Evolutionary conservation across 768 basidiomycete species (phyloP).

Genomic region (Xerocomellus dryophilus): DNA sequence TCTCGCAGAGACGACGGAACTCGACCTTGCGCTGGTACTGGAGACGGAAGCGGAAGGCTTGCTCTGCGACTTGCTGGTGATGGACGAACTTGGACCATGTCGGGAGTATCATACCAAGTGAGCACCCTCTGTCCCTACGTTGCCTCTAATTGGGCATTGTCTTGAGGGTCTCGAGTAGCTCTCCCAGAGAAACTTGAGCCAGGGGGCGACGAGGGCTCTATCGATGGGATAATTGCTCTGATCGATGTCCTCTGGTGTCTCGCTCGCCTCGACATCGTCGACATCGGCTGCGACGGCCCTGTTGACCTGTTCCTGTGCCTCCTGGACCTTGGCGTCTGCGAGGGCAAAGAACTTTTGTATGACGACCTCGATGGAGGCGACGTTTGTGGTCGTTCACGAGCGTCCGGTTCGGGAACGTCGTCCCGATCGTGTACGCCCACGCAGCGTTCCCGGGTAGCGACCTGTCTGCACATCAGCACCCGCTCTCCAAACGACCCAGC

Average conservation of each 20-base stretch:
- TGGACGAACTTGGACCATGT: too few species aligned
- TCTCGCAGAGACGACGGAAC: constrained; percentile 95
- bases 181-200: constrained; percentile 98
- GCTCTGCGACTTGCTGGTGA: constrained; percentile 84
- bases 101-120: too few species aligned
- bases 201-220: constrained; percentile 90
- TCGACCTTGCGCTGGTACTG: constrained; percentile 93
- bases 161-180: constrained; percentile 98
- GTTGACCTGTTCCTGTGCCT: constrained; percentile 84
- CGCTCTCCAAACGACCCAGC: background rate
- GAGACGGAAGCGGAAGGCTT: constrained; percentile 96
- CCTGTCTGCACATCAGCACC: constrained; percentile 36
- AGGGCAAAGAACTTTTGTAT: constrained; percentile 82
- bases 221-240: constrained; percentile 94
- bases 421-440: constrained; percentile 73
- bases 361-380: constrained; percentile 88
- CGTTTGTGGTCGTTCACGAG: constrained; percentile 65
- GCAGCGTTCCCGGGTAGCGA: constrained; percentile 64
- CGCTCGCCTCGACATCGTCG: constrained; percentile 93
- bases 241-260: constrained; percentile 92
- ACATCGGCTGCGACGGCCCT: constrained; percentile 75
- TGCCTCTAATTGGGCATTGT: constrained; percentile 88
- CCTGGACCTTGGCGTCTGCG: constrained; percentile 76
- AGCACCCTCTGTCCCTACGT: too few species aligned
- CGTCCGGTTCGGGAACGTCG: constrained; percentile 81